These are phyloP conservation scores for Penicillium cataractarum DNA, from an alignment of 495 filamentous ascomycete genomes.

Conservation along the genomic window DNA sequence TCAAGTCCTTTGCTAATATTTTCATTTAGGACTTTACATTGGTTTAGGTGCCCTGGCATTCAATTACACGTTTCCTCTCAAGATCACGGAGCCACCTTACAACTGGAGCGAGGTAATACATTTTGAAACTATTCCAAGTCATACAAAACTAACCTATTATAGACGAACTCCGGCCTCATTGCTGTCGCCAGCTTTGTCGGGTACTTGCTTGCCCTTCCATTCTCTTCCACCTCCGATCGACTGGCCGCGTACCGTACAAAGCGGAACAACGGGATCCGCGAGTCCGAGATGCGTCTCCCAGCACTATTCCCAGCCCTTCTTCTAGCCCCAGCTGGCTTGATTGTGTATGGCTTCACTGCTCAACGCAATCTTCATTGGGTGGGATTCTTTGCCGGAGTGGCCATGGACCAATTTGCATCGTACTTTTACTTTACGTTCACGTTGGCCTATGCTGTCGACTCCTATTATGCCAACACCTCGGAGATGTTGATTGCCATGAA, in stretches of 20 bases:
- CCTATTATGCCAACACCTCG: constrained; percentile 57
- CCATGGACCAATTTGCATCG: constrained; percentile 53
- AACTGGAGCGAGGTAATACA: constrained; percentile 50
- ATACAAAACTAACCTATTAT: constrained; percentile 3
- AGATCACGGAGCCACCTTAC: constrained; percentile 58
- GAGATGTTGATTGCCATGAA: constrained; percentile 74
- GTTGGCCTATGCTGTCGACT: constrained; percentile 63
- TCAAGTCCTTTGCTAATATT: neutral
- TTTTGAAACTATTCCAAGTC: neutral
- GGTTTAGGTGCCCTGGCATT: constrained; percentile 61
- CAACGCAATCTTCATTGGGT: constrained; percentile 58
- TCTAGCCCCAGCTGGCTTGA: constrained; percentile 55
- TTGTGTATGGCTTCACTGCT: constrained; percentile 59
- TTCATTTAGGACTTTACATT: constrained; percentile 52
- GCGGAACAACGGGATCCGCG: constrained; percentile 58
- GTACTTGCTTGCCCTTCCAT: constrained; percentile 57
- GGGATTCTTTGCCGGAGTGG: constrained; percentile 57
- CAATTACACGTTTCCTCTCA: constrained; percentile 62
- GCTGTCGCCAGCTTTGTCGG: constrained; percentile 55
- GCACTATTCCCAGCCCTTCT: constrained; percentile 58
- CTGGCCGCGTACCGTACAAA: constrained; percentile 59
- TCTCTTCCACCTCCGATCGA: constrained; percentile 57
- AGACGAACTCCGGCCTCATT: constrained; percentile 59
- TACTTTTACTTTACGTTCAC: constrained; percentile 65
- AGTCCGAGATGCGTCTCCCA: constrained; percentile 64